Base-by-base conservation (phyloP, 257 asterid genomes). In the Solanum pennellii region DNA sequence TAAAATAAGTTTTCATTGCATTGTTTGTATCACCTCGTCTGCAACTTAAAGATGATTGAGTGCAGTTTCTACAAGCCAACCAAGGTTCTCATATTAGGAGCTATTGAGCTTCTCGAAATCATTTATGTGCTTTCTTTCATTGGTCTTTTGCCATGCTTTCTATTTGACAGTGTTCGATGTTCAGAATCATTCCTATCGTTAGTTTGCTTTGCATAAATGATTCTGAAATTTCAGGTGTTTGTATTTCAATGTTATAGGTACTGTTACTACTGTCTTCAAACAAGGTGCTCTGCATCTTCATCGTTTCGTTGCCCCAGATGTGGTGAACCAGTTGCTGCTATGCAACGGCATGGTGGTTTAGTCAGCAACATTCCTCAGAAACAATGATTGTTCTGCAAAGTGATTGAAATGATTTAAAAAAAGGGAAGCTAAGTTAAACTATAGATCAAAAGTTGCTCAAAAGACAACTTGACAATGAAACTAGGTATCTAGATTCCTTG, bases 231-330 rank as follows among this genome's bases (percentile, higher is more conserved):
- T n/a, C 45, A 37, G 14, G 29, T 37, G 65, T 71, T 80, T 42
- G 21, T 77, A 74, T 68, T 86, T 76, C 60, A 31, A 83, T 89
- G 82, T 87, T 84, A 73, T 92, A 97, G 99, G 94, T 95, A 94
- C 86, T 97, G 98, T 87, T 97, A 97, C 90, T 97, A 93, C 87
- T 97, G 98, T 89, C 96, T 97, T 75, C 92, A 96, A 86, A 97
- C 98, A 10, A 90, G 98, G 86, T 95, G 98, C 90, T 92, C 96
- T 31, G 97, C 97, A 44, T 73, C 97, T 83, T 92, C 90, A 89
- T 89, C 98, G 5, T 97, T 94, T 82, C 93, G 95, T 90, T 97
- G 99, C 92, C 88, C 96, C 82, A 91, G 95, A 91, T 95, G 99
- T 77, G 93, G 84, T 45, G 98, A 97, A 91, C 95, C 94, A 13